Evolutionary conservation across 2,329 filamentous ascomycete genomes (phyloP), one percentile per base, ranked within the genome.

Genomic region (Setomelanomma holmii): DNA sequence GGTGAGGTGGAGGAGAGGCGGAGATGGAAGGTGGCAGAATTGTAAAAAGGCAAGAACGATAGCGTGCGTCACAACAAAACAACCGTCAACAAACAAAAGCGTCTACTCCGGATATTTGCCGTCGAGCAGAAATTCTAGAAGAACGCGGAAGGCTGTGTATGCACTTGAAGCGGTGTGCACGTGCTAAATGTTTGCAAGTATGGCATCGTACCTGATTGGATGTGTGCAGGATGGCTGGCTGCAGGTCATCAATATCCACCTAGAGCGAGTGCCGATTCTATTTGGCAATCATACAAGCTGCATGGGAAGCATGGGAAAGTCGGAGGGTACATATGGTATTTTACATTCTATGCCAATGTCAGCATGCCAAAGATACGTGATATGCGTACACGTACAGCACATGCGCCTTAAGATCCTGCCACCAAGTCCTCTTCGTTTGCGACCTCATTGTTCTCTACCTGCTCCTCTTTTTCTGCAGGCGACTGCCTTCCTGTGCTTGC

Each of bases 401-500:
- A 2, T 41, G 21, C 36, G 16, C 10, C 17, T 56, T 56, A 70
- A 30, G 59, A 55, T 22, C 57, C 63, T 17, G 40, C 58, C 19
- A 66, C 42, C 16, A 65, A 35, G 4, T 52, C 53, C 23, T 66
- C 64, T 33, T 71, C 69, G 12, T 48, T 65, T 7, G 60, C 56
- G 4, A 57, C 51, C 11, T 63, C 63, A 22, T 68, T 64, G 12
- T 67, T 64, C 1, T 47, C 56, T n/a, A 44, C 51, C 34, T 55
- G 54, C 34, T 60, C 45, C 19, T 51, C 58, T 27, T 56, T 58
- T 44, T 64, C 60, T n/a, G 22, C 40, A 3, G 76, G 72, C 12
- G 73, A 69, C 17, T 66, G 78, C 84, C 84, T 86, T 2, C 85
- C 85, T 1, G 84, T 84, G 1, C 79, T 79, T 4, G 84, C 84